These are phyloP conservation scores for Lipomyces yamadae DNA, from an alignment of 805 yeast species.

Conservation along the genomic window DNA sequence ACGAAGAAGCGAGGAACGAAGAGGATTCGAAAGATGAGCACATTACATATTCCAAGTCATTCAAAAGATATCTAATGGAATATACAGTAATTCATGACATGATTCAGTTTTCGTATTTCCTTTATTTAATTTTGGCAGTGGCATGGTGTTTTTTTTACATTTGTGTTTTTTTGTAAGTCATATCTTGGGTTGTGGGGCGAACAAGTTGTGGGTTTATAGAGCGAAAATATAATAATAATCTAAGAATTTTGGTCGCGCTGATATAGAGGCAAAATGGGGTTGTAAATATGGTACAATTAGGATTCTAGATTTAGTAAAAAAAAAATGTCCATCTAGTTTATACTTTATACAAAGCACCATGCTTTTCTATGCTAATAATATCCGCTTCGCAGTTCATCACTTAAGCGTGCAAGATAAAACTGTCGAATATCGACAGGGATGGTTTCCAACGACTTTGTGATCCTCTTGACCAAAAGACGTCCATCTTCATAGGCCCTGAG, in stretches of 20 bases:
- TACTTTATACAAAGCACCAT: not conserved
- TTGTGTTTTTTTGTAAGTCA: conserved; percentile 34
- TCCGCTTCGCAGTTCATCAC: conserved; percentile 39
- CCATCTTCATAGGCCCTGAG: conserved; percentile 46
- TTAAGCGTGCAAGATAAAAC: conserved; percentile 44
- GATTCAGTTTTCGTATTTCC: conserved; percentile 15
- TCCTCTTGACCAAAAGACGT: conserved; percentile 38
- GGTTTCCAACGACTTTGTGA: conserved; percentile 39
- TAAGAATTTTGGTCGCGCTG: not conserved
- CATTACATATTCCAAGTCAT: conserved; percentile 19
- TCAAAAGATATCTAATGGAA: conserved; percentile 17
- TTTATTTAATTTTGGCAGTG: conserved; percentile 23
- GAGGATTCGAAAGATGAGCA: conserved; percentile 11
- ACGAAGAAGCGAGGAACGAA: conserved; percentile 3
- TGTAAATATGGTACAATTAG: not conserved
- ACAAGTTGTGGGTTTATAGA: conserved; percentile 36
- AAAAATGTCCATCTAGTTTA: not conserved
- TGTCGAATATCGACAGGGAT: conserved; percentile 42
- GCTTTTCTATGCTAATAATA: not conserved
- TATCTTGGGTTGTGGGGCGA: conserved; percentile 35
- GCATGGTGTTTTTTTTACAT: conserved; percentile 27
- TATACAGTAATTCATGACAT: conserved; percentile 16
- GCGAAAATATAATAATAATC: conserved; percentile 20
- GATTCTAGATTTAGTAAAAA: conserved; percentile 9
- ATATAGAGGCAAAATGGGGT: not conserved